Percentiles rank a stretch among this genome's conserved stretches.
Evolutionary conservation across 2,329 filamentous ascomycete genomes (phyloP).

Genomic region (Fonsecaea pugnacius): DNA sequence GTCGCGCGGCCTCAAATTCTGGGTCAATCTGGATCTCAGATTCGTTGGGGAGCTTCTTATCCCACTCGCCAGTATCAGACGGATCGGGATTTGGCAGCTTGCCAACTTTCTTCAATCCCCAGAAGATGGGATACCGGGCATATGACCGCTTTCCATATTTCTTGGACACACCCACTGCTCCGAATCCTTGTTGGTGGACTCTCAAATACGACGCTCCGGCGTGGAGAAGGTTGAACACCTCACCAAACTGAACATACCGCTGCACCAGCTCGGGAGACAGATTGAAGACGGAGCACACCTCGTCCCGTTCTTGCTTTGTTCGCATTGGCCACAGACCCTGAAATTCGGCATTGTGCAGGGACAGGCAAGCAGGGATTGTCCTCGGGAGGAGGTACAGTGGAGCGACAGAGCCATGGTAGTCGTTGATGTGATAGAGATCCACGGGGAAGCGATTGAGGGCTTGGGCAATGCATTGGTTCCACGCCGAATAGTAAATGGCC

Average conservation of each 20-base stretch:
- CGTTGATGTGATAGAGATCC: slow-evolving; percentile 70
- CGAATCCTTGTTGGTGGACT: slow-evolving; percentile 69
- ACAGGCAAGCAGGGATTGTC: slow-evolving; percentile 65
- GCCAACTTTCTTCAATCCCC: slow-evolving; percentile 66
- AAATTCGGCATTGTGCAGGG: slow-evolving; percentile 71
- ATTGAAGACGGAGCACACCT: slow-evolving; percentile 69
- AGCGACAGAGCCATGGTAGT: slow-evolving; percentile 67
- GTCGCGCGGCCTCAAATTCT: slow-evolving; percentile 59
- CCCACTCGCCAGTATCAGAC: slow-evolving; percentile 66
- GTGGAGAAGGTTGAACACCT: slow-evolving; percentile 71
- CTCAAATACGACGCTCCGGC: slow-evolving; percentile 69
- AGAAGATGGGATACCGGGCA: slow-evolving; percentile 71
- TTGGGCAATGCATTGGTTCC: slow-evolving; percentile 72
- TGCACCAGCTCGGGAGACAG: slow-evolving; percentile 61
- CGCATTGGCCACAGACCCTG: slow-evolving; percentile 72
- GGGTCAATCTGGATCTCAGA: slow-evolving; percentile 58
- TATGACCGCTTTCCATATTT: slow-evolving; percentile 71
- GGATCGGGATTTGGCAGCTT: slow-evolving; percentile 69
- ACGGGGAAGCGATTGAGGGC: slow-evolving; percentile 65
- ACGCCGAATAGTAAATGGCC: slow-evolving; percentile 71
- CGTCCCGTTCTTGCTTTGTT: slow-evolving; percentile 62
- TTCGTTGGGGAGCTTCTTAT: slow-evolving; percentile 57
- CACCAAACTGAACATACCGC: slow-evolving; percentile 69
- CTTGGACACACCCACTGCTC: slow-evolving; percentile 69
- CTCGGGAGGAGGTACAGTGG: slow-evolving; percentile 68